phyloP scores from a whole-genome alignment of 805 yeast genomes.

The Candida ficus region DNA sequence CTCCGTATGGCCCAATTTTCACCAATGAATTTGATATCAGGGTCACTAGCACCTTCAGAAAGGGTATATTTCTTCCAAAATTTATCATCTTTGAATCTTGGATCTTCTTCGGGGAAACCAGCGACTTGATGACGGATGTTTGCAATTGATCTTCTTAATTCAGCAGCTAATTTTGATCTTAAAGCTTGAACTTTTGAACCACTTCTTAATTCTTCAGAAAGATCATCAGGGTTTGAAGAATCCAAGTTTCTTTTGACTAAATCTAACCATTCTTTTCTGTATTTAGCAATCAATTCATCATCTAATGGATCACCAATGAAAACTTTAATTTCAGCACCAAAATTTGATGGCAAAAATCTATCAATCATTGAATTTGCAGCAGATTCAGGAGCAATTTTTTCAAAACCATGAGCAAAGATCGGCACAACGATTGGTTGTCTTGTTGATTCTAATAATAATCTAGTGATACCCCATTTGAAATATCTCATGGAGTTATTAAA shows the following conservation, averaged over 20 bases:
- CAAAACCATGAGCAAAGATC: slow-evolving; percentile 80
- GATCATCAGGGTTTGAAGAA: slow-evolving; percentile 45
- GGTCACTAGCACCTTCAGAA: slow-evolving; percentile 62
- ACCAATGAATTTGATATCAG: slow-evolving; percentile 68
- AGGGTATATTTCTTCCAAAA: slow-evolving; percentile 73
- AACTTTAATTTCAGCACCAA: slow-evolving; percentile 64
- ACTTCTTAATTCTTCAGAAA: slow-evolving; percentile 53
- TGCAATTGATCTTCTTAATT: slow-evolving; percentile 58
- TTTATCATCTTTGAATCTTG: slow-evolving; percentile 55
- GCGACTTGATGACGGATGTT: slow-evolving; percentile 35
- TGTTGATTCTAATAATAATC: slow-evolving; percentile 78
- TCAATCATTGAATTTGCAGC: slow-evolving; percentile 45
- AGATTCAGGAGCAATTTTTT: slow-evolving; percentile 76
- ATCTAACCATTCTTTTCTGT: slow-evolving; percentile 65
- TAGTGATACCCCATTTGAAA: slow-evolving; percentile 92
- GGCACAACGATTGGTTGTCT: slow-evolving; percentile 85
- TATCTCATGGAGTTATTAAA: slow-evolving; percentile 84
- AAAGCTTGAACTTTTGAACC: slow-evolving; percentile 64
- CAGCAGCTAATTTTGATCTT: slow-evolving; percentile 66
- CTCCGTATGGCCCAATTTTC: slow-evolving; percentile 79
- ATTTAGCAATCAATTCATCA: slow-evolving; percentile 51
- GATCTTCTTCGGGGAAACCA: slow-evolving; percentile 57
- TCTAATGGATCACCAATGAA: slow-evolving; percentile 68
- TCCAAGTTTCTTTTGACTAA: slow-evolving; percentile 53
- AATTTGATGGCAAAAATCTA: slow-evolving; percentile 54